These are phyloP conservation scores for Quercus dentata DNA, from an alignment of 306 rosid species.

Conservation along the genomic window DNA sequence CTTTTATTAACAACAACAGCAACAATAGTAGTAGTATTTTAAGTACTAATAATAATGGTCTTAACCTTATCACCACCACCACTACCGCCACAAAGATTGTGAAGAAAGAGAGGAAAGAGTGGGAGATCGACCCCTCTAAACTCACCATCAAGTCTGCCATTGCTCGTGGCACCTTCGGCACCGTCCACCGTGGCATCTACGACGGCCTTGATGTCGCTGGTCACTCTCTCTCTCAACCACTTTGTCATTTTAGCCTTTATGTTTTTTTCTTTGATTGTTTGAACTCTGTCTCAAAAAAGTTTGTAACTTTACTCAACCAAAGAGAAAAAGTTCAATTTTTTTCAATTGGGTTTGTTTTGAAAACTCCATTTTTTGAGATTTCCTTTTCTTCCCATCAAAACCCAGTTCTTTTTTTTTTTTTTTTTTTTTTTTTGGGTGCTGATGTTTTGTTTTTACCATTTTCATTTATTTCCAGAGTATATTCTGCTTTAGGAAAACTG, in stretches of 20 bases:
- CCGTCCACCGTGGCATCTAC: conserved; percentile 89
- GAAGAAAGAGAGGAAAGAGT: conserved; percentile 63
- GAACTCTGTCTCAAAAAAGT: neutral
- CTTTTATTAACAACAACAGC: neutral
- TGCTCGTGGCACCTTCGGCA: conserved; percentile 93
- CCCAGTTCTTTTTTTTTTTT: neutral
- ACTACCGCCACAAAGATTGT: neutral
- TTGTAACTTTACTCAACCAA: neutral
- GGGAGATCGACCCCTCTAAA: conserved; percentile 97
- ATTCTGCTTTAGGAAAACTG: neutral
- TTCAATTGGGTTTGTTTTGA: neutral
- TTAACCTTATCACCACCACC: neutral
- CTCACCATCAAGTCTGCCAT: conserved; percentile 72
- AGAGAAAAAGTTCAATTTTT: neutral
- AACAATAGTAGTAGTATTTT: neutral
- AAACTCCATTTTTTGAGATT: neutral
- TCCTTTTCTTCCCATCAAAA: neutral
- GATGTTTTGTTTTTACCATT: neutral
- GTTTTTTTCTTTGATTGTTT: conserved; percentile 10
- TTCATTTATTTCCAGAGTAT: neutral
- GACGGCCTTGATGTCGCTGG: conserved; percentile 95
- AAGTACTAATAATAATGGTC: conserved; percentile 4
- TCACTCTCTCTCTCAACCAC: conserved; percentile 16
- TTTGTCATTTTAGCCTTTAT: neutral
- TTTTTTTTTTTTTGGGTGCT: neutral